Base-by-base conservation (phyloP, 495 filamentous ascomycete genomes). In the Letharia columbiana region DNA sequence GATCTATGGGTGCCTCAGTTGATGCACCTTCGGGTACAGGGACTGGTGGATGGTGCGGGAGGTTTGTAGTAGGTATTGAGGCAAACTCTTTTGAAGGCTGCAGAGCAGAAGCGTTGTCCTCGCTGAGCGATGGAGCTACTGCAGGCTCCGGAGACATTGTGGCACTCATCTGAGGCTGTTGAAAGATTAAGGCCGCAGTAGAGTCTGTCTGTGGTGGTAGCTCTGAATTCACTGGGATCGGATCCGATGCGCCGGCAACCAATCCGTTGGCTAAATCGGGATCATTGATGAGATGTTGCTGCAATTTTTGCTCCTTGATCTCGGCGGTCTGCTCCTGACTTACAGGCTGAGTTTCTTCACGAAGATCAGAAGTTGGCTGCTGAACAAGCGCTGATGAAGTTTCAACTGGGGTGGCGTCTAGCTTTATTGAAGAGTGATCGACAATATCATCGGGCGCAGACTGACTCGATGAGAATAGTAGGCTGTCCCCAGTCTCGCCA, bases 341-440 rank as follows among this genome's bases (percentile, higher is more conserved):
- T 40, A 52, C 40, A 12, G 70, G 59, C 37, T 66, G 68, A 18
- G 64, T 52, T 49, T 66, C 68, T 47, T 73, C 71, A 40, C 71
- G 67, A 50, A 68, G 35, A 44, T 73, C 67, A 28, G 73, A 74
- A 12, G 62, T 72, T 23, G 70, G 65, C 41, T 69, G 69, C 37
- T 73, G 68, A 45, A 65, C 58, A 18, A 69, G 49, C 9, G 67
- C 47, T 64, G 61, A 64, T 17, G 68, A 60, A 28, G 70, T 13
- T 47, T 70, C 65, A 39, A 67, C 8, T 37, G 45, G 18, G 18
- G 63, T 41, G 31, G 62, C 57, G 20, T 64, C 49, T 31, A 40
- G 12, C 57, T 67, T 56, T n/a, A 28, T 17, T 8, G 49, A 8
- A 11, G 39, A 44, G 10, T 33, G 28, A 47, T 56, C 31, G 20